Evolutionary conservation across 768 basidiomycete genomes (phyloP).

Genomic region (Kwoniella botswanensis): DNA sequence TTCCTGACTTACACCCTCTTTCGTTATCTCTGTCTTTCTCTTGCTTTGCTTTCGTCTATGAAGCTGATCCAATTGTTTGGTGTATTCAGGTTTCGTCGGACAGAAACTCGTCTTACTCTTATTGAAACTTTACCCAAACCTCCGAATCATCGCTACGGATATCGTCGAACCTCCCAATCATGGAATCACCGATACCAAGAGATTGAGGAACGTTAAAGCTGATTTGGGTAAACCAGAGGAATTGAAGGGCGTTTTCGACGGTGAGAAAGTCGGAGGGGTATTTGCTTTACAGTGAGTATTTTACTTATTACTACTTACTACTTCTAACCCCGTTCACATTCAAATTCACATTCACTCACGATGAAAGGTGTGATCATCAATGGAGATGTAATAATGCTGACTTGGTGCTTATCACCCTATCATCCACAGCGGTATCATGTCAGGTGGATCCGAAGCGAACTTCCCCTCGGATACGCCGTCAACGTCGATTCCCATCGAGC

Average conservation of each 20-base stretch:
- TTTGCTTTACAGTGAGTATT: conserved; percentile 49
- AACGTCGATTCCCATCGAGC: conserved; percentile 57
- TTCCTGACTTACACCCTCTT: neutral
- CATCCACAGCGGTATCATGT: conserved; percentile 65
- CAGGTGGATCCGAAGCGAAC: conserved; percentile 67
- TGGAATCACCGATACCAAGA: conserved; percentile 23
- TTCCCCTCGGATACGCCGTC: conserved; percentile 63
- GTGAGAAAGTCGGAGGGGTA: conserved; percentile 44
- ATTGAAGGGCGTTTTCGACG: conserved; percentile 40
- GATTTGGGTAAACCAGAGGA: conserved; percentile 38
- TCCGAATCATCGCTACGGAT: conserved; percentile 56
- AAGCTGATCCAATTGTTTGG: neutral
- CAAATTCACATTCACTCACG: neutral
- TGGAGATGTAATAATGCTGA: neutral
- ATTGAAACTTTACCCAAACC: conserved; percentile 41
- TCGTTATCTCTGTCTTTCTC: neutral
- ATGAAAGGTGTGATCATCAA: neutral
- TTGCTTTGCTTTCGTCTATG: too few relatives aligned
- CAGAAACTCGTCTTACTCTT: conserved; percentile 54
- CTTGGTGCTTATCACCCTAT: neutral
- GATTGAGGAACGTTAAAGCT: conserved; percentile 42
- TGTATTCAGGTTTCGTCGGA: conserved; percentile 53
- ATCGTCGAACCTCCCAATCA: conserved; percentile 50
- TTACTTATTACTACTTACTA: neutral
- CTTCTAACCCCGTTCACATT: neutral